Evolutionary conservation across 495 filamentous ascomycete species (phyloP), one percentile per base, ranked within the genome.

Genomic region (Neurospora pannonica): DNA sequence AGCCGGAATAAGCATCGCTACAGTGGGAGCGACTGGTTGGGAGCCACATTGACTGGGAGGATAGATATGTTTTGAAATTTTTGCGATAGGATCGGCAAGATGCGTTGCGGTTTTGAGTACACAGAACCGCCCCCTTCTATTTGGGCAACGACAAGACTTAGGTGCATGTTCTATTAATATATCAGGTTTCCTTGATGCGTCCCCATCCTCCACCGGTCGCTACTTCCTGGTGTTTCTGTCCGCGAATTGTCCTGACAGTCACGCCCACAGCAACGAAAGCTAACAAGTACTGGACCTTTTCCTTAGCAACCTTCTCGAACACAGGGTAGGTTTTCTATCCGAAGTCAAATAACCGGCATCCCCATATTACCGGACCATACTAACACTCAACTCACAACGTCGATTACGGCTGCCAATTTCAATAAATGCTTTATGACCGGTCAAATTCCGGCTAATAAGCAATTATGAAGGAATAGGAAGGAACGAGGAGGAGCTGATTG

Each of bases 1-100:
- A 84, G 74, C 83, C 83, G 1, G 28, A 73, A 37, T 42, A 17
- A 4, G 10, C 9, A 28, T 31, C 11, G 2, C 13, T 0, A 31
- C 24, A 15, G 11, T 5, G 0, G 5, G 5, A 8, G 0, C 48
- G 8, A 5, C 43, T 21, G 0, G 13, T 2, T 17, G n/a, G 24
- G 24, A 60, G 48, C 24, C 48, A 11, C 9, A 31, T 60, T 60
- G 48, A 60, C 1, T 13, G 24, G 5, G 31, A 17, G 11, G 4
- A 3, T 5, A 15, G 48, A 13, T n/a, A n/a, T n/a, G 1, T 6
- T 4, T 17, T 31, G 13, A 31, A 21, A 2, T n/a, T 2, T 54
- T 24, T 21, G n/a, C n/a, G n/a, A 21, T 0, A 5, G 13, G n/a
- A 9, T 9, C 3, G 46, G n/a, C 11, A 11, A 28, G 48, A 28